Evolutionary conservation across 2,329 filamentous ascomycete genomes (phyloP).

Genomic region (Epichloe bromicola): DNA sequence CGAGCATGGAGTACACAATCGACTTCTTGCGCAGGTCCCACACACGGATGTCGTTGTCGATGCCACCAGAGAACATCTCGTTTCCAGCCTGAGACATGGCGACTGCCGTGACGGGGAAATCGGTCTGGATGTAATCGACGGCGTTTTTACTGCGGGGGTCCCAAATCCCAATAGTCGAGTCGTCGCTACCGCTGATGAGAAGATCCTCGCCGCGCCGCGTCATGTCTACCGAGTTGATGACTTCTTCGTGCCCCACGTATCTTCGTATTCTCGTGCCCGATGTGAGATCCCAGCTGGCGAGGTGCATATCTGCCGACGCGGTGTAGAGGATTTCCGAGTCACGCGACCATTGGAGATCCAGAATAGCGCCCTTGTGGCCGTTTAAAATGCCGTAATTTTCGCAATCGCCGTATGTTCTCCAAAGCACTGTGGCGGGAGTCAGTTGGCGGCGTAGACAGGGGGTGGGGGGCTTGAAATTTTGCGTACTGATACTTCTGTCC

Average conservation of each 20-base stretch:
- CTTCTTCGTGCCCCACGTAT: slow-evolving; percentile 85
- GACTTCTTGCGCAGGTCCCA: slow-evolving; percentile 94
- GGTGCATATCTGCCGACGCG: slow-evolving; percentile 82
- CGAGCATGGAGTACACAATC: slow-evolving; percentile 74
- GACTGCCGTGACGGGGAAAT: slow-evolving; percentile 84
- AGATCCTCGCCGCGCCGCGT: slow-evolving; percentile 84
- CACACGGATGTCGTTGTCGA: slow-evolving; percentile 94
- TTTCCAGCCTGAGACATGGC: slow-evolving; percentile 89
- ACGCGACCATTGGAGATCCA: slow-evolving; percentile 93
- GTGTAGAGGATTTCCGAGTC: slow-evolving; percentile 86
- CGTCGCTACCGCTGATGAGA: slow-evolving; percentile 82
- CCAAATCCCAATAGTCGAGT: slow-evolving; percentile 91
- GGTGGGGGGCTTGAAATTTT: not conserved
- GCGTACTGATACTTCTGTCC: slow-evolving; percentile 77
- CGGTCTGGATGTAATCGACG: slow-evolving; percentile 75
- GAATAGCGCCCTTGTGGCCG: slow-evolving; percentile 80
- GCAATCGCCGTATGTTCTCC: slow-evolving; percentile 84
- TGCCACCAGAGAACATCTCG: slow-evolving; percentile 86
- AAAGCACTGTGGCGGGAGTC: slow-evolving; percentile 51
- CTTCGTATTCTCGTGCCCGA: slow-evolving; percentile 84
- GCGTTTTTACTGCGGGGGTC: slow-evolving; percentile 85
- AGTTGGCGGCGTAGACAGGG: not conserved
- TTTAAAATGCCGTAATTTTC: slow-evolving; percentile 85
- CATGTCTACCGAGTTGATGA: slow-evolving; percentile 86
- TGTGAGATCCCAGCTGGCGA: slow-evolving; percentile 91